Percentiles rank a stretch among this genome's conserved stretches.
Conservation (phyloP, 805 yeast genomes). For the Tetrapisispora phaffii region DNA sequence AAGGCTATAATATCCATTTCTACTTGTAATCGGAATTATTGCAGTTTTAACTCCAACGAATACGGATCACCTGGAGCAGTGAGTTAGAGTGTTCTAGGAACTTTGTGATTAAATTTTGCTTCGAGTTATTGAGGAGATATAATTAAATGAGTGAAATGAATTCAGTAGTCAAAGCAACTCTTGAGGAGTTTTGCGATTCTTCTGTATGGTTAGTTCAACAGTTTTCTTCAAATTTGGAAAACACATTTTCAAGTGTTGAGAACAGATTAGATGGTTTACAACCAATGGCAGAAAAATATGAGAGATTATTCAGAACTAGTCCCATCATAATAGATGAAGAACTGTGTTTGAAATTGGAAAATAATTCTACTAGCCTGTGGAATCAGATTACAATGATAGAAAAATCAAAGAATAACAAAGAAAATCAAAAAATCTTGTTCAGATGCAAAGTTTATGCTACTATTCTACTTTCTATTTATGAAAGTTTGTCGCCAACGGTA, state of each 20-base stretch:
- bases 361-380: conserved; percentile 31
- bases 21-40: no score
- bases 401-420: conserved; percentile 13
- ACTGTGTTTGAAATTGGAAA: conserved; percentile 18
- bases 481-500: conserved; percentile 17
- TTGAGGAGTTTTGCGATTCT: conserved; percentile 17
- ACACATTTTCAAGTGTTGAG: conserved; percentile 1
- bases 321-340: conserved; percentile 15
- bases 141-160: conserved; percentile 9
- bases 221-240: conserved; percentile 3
- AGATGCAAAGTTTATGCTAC: conserved; percentile 26
- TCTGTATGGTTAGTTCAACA: conserved; percentile 16
- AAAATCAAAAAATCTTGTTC: conserved; percentile 6
- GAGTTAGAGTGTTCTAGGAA: no score
- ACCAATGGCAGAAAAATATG: conserved; percentile 29
- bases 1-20: no score
- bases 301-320: conserved; percentile 20
- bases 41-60: no score
- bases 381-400: conserved; percentile 26
- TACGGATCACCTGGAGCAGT: no score
- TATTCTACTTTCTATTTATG: conserved; percentile 27
- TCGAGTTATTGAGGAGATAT: not conserved
- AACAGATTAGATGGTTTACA: conserved; percentile 17
- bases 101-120: no score
- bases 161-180: conserved; percentile 13